A percentile compares a stretch with the other conserved stretches of the same genome.
Evolutionary conservation across 2,329 filamentous ascomycete species (phyloP).

Genomic region (Bipolaris victoriae): DNA sequence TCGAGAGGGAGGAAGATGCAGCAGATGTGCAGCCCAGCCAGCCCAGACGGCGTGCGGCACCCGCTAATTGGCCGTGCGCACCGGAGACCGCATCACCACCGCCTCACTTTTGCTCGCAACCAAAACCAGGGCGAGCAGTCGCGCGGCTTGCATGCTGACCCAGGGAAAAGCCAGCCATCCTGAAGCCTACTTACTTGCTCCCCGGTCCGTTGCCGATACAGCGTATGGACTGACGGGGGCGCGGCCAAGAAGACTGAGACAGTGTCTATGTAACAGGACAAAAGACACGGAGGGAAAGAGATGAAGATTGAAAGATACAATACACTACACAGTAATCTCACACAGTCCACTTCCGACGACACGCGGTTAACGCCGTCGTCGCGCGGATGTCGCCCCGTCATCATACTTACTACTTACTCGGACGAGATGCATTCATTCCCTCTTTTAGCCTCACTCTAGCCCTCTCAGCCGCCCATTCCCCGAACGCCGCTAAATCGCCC

Average conservation of each 20-base stretch:
- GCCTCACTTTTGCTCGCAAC: constrained; percentile 37
- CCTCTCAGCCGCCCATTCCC: background rate
- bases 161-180: constrained; percentile 4
- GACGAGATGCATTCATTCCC: background rate
- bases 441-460: constrained; percentile 2
- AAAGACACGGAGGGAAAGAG: background rate
- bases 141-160: constrained; percentile 18
- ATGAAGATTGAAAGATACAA: no score
- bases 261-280: background rate
- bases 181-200: constrained; percentile 2
- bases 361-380: background rate
- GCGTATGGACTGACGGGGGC: no score
- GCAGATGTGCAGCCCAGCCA: constrained; percentile 24
- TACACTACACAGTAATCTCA: no score
- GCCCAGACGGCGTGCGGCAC: constrained; percentile 24
- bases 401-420: background rate
- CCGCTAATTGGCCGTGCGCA: constrained; percentile 33
- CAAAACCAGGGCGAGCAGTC: constrained; percentile 35
- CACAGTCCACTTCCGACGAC: background rate
- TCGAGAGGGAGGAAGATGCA: constrained; percentile 25
- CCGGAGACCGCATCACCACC: constrained; percentile 32
- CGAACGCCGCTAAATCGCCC: background rate
- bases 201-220: background rate
- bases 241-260: background rate
- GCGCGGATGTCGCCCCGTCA: background rate